These are phyloP conservation scores for Aspergillus ibericus DNA, from an alignment of 2,329 filamentous ascomycete genomes.

Conservation along the genomic window DNA sequence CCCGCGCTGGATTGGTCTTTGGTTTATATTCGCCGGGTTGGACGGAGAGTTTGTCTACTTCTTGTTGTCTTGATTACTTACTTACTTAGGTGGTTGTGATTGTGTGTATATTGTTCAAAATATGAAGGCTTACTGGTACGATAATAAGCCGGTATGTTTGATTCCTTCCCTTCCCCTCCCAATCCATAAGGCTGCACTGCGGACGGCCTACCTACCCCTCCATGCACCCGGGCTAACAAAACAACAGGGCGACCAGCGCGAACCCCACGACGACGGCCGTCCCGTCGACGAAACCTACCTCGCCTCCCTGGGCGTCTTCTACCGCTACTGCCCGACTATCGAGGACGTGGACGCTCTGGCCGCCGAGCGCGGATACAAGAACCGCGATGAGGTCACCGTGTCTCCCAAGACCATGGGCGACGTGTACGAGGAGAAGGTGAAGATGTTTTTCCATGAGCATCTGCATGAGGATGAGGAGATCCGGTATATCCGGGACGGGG, in stretches of 20 bases:
- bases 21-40: not conserved
- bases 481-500: constrained; percentile 83
- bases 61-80: not conserved
- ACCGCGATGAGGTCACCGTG: constrained; percentile 89
- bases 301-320: constrained; percentile 73
- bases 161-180: not conserved
- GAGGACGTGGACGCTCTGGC: constrained; percentile 73
- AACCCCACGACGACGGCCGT: constrained; percentile 81
- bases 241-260: constrained; percentile 86
- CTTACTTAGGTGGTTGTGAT: too few species aligned
- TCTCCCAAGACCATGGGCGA: constrained; percentile 83
- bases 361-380: constrained; percentile 76
- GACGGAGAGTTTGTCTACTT: not conserved
- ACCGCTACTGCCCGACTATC: constrained; percentile 67
- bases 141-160: constrained; percentile 60
- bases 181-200: too few species aligned
- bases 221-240: constrained; percentile 4
- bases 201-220: not conserved
- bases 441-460: constrained; percentile 91
- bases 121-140: constrained; percentile 73
- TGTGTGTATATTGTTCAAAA: constrained; percentile 41
- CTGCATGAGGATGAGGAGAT: constrained; percentile 99
- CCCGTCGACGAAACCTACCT: constrained; percentile 66
- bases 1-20: not conserved
- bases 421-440: constrained; percentile 89